A percentile compares a stretch with the other conserved stretches of the same genome.
Evolutionary conservation across 768 basidiomycete species (phyloP).

Genomic region (Pleurotus platypus): DNA sequence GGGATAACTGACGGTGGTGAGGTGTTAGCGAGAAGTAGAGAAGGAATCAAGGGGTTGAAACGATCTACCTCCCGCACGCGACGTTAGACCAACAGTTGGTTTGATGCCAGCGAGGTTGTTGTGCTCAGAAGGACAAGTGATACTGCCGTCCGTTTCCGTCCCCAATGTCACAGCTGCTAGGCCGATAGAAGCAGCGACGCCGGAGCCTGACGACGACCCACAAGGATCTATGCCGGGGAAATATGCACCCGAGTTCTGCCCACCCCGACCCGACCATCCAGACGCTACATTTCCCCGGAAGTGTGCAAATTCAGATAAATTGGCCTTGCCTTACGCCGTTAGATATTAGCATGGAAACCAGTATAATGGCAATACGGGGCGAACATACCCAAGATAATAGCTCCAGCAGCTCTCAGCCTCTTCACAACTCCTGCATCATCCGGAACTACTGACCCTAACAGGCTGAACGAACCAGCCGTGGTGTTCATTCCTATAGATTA

Average conservation of each 20-base stretch:
- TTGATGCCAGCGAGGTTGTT: conserved; percentile 61
- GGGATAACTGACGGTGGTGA: conserved; percentile 40
- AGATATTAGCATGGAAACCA: too few species aligned
- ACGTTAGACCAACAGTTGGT: conserved; percentile 57
- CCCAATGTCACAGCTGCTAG: conserved; percentile 43
- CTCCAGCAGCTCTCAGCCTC: conserved; percentile 20
- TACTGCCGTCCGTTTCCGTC: conserved; percentile 53
- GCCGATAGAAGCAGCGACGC: conserved; percentile 48
- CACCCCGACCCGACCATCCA: conserved; percentile 58
- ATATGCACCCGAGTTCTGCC: conserved; percentile 48
- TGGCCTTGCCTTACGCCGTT: conserved; percentile 41
- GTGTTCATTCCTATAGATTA: conserved; percentile 6
- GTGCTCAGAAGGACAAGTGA: conserved; percentile 45
- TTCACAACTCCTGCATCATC: conserved; percentile 44
- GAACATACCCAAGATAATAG: conserved; percentile 2
- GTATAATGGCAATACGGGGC: background rate
- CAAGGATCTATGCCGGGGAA: conserved; percentile 50
- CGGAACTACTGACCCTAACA: conserved; percentile 39
- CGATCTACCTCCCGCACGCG: conserved; percentile 48
- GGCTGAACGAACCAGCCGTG: conserved; percentile 32
- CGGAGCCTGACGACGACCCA: conserved; percentile 59
- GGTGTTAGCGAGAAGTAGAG: background rate
- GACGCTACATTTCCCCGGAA: conserved; percentile 43
- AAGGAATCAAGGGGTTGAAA: background rate
- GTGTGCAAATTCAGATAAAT: conserved; percentile 52